phyloP scores from a whole-genome alignment of 495 filamentous ascomycete genomes.

The Hypoxylon fuscum region DNA sequence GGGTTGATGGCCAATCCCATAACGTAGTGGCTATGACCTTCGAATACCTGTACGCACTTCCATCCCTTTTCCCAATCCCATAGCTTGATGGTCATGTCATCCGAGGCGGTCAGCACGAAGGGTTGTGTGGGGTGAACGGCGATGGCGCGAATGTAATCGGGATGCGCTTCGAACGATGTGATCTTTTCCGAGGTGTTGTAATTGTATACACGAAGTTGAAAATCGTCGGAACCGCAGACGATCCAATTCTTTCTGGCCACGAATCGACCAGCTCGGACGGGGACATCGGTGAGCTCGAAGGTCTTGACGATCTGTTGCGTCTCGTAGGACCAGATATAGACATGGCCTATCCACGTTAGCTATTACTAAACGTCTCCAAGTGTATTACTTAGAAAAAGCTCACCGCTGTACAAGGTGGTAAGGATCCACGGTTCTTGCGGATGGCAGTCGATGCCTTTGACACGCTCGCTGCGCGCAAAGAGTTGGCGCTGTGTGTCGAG shows the following conservation, averaged over 20 bases:
- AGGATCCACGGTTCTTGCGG: conserved; percentile 97
- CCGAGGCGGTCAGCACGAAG: conserved; percentile 93
- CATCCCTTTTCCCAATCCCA: conserved; percentile 99
- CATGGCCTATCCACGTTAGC: conserved; percentile 71
- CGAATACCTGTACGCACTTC: conserved; percentile 98
- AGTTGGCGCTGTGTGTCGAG: conserved; percentile 72
- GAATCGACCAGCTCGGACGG: conserved; percentile 95
- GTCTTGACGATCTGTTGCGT: conserved; percentile 98
- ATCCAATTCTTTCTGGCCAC: conserved; percentile 99
- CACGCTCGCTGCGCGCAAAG: conserved; percentile 85
- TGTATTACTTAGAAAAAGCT: background rate
- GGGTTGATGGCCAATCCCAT: conserved; percentile 99
- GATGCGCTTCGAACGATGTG: conserved; percentile 96
- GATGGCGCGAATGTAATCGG: conserved; percentile 98
- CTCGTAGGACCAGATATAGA: conserved; percentile 99
- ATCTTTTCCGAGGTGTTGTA: conserved; percentile 99
- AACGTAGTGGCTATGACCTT: conserved; percentile 97
- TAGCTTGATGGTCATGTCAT: conserved; percentile 99
- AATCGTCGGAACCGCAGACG: conserved; percentile 97
- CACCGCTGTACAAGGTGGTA: conserved; percentile 94
- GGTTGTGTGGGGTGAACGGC: conserved; percentile 96
- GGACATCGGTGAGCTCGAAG: conserved; percentile 99
- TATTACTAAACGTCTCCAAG: conserved; percentile 8
- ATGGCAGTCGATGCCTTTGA: conserved; percentile 98
- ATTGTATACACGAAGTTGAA: conserved; percentile 93